Base-by-base conservation (phyloP, 2,329 filamentous ascomycete genomes). In the Fusarium brevicatenulatum region DNA sequence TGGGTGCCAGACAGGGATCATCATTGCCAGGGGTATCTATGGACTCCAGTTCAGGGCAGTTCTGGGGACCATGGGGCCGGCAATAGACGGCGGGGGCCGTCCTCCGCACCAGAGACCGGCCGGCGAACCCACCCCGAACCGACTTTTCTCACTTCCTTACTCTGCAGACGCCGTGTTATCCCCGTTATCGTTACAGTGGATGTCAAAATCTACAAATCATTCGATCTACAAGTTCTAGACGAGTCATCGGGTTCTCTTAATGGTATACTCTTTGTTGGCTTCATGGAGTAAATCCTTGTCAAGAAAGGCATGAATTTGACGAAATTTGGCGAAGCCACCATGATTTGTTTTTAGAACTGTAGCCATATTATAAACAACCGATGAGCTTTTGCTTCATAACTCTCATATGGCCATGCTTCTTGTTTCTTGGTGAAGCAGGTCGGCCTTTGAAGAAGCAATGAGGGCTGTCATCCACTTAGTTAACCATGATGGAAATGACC, bases 1-100 rank as follows among this genome's bases (percentile, higher is more conserved):
- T 56, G 63, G 58, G 73, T 77, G 76, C 46, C 50, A 78, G 76
- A 78, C 73, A 76, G 64, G 76, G 76, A 60, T 57, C 19, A 25
- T 55, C 9, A 52, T 52, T 62, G 63, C 43, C 76, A 68, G 73
- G 76, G 76, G 74, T 66, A 55, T 64, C 46, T 58, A 70, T 78
- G 71, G 73, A 42, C 70, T 66, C 49, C 46, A 53, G 66, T 67
- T 53, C 60, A 71, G 57, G 71, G 61, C 42, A 44, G 63, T 53
- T 74, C 61, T 55, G 61, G 71, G 68, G 63, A 75, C 66, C 21
- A 74, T 68, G 49, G 69, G 63, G 63, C 59, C 58, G 58, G 64
- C 60, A 62, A 70, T 60, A 66, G 47, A 55, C 55, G 59, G 60
- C 55, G 56, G 60, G 60, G 46, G n/a, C 63, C 56, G 52, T 64